Conservation (phyloP, 805 yeast species). For the Candida loeiensis region DNA sequence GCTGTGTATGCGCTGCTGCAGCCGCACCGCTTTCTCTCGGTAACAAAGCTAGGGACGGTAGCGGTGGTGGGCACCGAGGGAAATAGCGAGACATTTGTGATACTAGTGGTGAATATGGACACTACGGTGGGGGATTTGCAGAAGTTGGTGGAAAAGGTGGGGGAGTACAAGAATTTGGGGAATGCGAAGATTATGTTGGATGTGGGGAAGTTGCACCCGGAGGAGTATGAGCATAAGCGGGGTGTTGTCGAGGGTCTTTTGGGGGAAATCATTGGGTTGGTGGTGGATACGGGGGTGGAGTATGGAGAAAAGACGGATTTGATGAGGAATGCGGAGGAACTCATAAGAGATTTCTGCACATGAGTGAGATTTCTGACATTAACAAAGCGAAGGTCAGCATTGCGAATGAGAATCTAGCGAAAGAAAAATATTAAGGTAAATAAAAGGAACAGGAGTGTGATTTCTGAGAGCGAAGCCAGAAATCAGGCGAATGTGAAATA, state of each 20-base stretch:
- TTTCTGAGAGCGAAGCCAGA: too few relatives aligned
- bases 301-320: conserved; percentile 14
- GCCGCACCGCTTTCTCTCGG: conserved; percentile 46
- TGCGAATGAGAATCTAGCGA: too few relatives aligned
- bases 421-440: too few relatives aligned
- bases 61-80: conserved; percentile 50
- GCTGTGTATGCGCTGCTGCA: conserved; percentile 43
- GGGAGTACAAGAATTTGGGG: conserved; percentile 5
- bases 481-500: too few relatives aligned
- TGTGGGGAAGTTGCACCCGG: conserved; percentile 22
- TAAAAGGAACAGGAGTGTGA: too few relatives aligned
- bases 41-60: conserved; percentile 46
- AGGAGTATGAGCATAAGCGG: conserved; percentile 15
- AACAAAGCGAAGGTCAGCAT: too few relatives aligned
- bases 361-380: too few relatives aligned
- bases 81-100: conserved; percentile 46
- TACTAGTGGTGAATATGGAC: conserved; percentile 26
- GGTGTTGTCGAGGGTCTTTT: conserved; percentile 15
- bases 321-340: not conserved
- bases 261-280: conserved; percentile 30
- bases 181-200: conserved; percentile 27
- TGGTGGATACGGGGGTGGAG: conserved; percentile 39
- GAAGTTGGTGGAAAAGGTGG: conserved; percentile 12
- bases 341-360: too few relatives aligned
- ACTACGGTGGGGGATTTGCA: conserved; percentile 15